These are phyloP conservation scores for Suhomyces chickasaworum DNA, from an alignment of 1,139 yeast genomes.

Conservation along the genomic window DNA sequence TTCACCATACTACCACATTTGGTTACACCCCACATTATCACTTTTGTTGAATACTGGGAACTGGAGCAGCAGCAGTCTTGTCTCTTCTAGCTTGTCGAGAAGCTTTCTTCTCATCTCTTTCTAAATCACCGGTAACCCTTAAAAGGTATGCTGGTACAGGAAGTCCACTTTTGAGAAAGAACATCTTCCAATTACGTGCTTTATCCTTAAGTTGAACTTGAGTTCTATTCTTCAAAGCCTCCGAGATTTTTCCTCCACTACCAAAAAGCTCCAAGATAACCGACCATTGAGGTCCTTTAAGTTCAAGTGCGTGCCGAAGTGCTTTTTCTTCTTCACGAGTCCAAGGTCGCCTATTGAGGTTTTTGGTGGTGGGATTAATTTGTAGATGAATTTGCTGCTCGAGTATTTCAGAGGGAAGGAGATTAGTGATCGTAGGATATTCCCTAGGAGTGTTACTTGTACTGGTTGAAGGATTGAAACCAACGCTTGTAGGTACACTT, in stretches of 20 bases:
- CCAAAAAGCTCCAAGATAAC: constrained; percentile 86
- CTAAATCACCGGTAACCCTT: constrained; percentile 86
- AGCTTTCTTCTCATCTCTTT: constrained; percentile 47
- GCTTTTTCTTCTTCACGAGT: constrained; percentile 87
- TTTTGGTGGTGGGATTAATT: constrained; percentile 34
- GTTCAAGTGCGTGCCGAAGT: constrained; percentile 73
- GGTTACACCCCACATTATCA: neutral
- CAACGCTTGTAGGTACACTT: neutral
- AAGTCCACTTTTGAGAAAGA: constrained; percentile 68
- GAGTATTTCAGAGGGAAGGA: constrained; percentile 50
- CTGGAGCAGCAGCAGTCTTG: constrained; percentile 49
- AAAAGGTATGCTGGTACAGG: constrained; percentile 77
- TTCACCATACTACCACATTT: constrained; percentile 1
- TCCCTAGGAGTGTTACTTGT: neutral
- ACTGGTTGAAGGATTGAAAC: neutral
- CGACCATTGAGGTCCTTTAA: constrained; percentile 92
- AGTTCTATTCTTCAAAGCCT: constrained; percentile 79
- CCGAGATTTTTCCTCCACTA: constrained; percentile 85
- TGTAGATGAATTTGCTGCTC: constrained; percentile 48
- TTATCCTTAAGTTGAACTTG: constrained; percentile 94
- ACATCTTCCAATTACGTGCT: constrained; percentile 92
- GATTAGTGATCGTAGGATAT: constrained; percentile 23
- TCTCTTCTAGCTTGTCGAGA: constrained; percentile 30
- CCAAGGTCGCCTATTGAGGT: constrained; percentile 70
- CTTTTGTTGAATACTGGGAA: constrained; percentile 22